Evolutionary conservation across 805 yeast genomes (phyloP).

Genomic region (Zygosaccharomyces lentus): DNA sequence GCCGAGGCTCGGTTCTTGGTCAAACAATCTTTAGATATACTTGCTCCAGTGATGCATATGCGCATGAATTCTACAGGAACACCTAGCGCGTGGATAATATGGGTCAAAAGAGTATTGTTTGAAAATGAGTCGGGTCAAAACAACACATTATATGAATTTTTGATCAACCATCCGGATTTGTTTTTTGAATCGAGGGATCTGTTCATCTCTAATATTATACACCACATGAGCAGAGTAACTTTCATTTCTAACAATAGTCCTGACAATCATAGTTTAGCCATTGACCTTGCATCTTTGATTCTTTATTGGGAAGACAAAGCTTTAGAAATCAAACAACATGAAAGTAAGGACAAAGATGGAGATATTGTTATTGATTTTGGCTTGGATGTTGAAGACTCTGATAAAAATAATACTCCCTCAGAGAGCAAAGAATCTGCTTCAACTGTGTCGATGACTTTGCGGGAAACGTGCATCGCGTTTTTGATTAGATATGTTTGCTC

Average conservation of each 20-base stretch:
- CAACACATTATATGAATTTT: slow-evolving; percentile 79
- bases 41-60: slow-evolving; percentile 81
- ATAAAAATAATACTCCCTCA: neutral
- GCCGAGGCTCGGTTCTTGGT: slow-evolving; percentile 80
- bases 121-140: slow-evolving; percentile 89
- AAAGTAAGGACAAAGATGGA: slow-evolving; percentile 11
- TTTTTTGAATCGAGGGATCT: slow-evolving; percentile 85
- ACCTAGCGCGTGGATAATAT: slow-evolving; percentile 71
- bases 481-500: slow-evolving; percentile 84
- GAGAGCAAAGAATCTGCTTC: slow-evolving; percentile 33
- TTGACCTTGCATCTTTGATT: slow-evolving; percentile 82
- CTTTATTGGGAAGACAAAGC: slow-evolving; percentile 77
- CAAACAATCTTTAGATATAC: slow-evolving; percentile 76
- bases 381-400: slow-evolving; percentile 7
- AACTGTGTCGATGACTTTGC: slow-evolving; percentile 65
- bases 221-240: slow-evolving; percentile 88
- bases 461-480: slow-evolving; percentile 88
- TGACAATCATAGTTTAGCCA: slow-evolving; percentile 81
- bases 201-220: slow-evolving; percentile 80
- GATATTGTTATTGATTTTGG: slow-evolving; percentile 32
- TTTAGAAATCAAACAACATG: slow-evolving; percentile 11
- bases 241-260: slow-evolving; percentile 69
- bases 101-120: slow-evolving; percentile 88
- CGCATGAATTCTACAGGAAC: slow-evolving; percentile 53
- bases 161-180: slow-evolving; percentile 77